A percentile compares a stretch with the other conserved stretches of the same genome.
Conservation (phyloP, 192 early-diverging fungal species). For the Dimargaris verticillata region DNA sequence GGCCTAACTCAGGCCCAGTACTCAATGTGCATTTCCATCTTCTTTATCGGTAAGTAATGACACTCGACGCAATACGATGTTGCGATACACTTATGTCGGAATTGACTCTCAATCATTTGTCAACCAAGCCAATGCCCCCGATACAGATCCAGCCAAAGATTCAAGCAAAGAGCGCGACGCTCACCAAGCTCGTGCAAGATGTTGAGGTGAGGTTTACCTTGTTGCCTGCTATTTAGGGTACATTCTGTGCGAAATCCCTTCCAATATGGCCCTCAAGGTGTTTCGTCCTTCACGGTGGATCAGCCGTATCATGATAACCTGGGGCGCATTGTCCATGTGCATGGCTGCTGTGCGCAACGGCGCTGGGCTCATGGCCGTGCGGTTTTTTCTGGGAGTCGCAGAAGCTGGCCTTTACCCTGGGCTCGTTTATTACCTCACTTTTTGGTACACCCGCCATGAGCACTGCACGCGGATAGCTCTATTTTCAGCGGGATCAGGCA, state of each 20-base stretch:
- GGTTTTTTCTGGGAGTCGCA: slow-evolving; percentile 41
- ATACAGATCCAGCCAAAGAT: background rate
- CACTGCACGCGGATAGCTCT: slow-evolving; percentile 33
- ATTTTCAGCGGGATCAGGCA: slow-evolving; percentile 32
- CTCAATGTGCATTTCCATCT: slow-evolving; percentile 44
- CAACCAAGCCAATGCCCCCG: background rate
- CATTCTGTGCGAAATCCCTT: slow-evolving; percentile 57
- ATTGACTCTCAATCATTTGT: background rate
- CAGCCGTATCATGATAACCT: slow-evolving; percentile 34
- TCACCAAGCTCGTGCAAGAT: too few relatives aligned
- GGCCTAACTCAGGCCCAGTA: slow-evolving; percentile 25
- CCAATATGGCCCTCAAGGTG: slow-evolving; percentile 44
- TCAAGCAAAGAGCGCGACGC: too few relatives aligned
- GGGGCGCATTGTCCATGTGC: slow-evolving; percentile 32
- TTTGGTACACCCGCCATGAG: slow-evolving; percentile 41
- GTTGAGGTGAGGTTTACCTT: too few relatives aligned
- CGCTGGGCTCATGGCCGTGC: slow-evolving; percentile 25
- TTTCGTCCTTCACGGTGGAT: slow-evolving; percentile 40
- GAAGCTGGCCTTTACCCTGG: slow-evolving; percentile 45
- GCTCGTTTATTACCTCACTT: slow-evolving; percentile 31
- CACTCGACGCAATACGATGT: too few relatives aligned
- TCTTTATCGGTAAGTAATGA: slow-evolving; percentile 42
- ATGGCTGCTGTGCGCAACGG: slow-evolving; percentile 30
- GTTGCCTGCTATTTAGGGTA: too few relatives aligned
- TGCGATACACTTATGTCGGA: background rate